These are phyloP conservation scores for Rhizopogon rudus DNA, from an alignment of 768 basidiomycete genomes.

Conservation along the genomic window DNA sequence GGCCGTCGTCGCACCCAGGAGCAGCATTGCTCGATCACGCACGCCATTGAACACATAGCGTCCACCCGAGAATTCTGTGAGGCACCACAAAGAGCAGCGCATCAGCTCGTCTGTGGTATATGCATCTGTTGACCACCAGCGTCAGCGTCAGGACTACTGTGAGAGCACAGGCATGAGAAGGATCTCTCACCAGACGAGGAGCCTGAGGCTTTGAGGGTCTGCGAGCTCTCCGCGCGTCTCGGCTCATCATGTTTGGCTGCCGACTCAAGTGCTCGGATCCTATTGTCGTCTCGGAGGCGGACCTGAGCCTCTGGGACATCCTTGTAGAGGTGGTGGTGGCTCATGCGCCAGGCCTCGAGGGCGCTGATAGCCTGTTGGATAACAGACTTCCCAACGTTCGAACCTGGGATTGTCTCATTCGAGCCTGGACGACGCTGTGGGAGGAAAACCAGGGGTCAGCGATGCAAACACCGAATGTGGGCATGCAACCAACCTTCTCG, in stretches of 20 bases:
- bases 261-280: slow-evolving; percentile 15
- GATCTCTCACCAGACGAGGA: slow-evolving; percentile 6
- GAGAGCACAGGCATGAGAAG: not conserved
- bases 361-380: slow-evolving; percentile 26
- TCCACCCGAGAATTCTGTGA: slow-evolving; percentile 6
- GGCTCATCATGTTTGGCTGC: slow-evolving; percentile 13
- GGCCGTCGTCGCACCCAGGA: slow-evolving; percentile 20
- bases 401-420: slow-evolving; percentile 13
- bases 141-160: not conserved
- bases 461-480: too few species aligned
- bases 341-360: slow-evolving; percentile 18
- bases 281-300: slow-evolving; percentile 13
- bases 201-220: slow-evolving; percentile 20
- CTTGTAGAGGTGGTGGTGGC: slow-evolving; percentile 11
- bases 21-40: slow-evolving; percentile 27
- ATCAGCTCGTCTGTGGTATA: slow-evolving; percentile 21
- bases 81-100: slow-evolving; percentile 15
- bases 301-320: slow-evolving; percentile 12
- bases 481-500: slow-evolving; percentile 20
- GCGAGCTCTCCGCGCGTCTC: slow-evolving; percentile 10
- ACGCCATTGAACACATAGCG: slow-evolving; percentile 9
- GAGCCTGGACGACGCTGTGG: slow-evolving; percentile 4
- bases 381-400: slow-evolving; percentile 19
- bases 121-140: slow-evolving; percentile 12
- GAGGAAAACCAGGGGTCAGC: not conserved